A percentile compares a stretch with the other conserved stretches of the same genome.
These are phyloP conservation scores for Medicago lupulina DNA, from an alignment of 306 rosid genomes.

Conservation along the genomic window DNA sequence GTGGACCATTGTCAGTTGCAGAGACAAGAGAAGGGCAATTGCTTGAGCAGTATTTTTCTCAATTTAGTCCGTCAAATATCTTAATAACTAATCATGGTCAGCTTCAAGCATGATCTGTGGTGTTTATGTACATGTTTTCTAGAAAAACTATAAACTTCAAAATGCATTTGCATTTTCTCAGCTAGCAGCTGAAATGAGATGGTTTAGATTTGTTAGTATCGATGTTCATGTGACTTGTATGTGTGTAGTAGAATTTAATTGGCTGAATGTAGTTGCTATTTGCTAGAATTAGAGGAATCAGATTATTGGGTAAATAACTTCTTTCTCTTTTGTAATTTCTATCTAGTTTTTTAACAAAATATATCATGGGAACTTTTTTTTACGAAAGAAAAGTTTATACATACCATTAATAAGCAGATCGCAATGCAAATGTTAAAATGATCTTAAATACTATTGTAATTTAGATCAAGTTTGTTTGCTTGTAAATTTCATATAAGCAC, in stretches of 20 bases:
- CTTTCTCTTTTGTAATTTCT: too few relatives aligned
- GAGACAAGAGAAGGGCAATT: conserved; percentile 40
- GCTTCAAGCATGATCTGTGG: background rate
- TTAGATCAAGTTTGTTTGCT: too few relatives aligned
- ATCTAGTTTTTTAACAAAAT: too few relatives aligned
- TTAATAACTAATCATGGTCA: conserved; percentile 23
- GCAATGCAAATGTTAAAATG: too few relatives aligned
- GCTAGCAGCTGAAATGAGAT: conserved; percentile 15
- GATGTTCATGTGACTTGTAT: background rate
- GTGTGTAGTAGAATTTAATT: background rate
- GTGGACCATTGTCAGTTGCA: conserved; percentile 31
- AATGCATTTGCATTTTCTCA: conserved; percentile 12
- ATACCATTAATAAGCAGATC: too few relatives aligned
- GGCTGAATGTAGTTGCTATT: background rate
- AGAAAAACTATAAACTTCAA: too few relatives aligned
- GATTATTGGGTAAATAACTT: too few relatives aligned
- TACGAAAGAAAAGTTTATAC: too few relatives aligned
- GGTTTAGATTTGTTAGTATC: background rate
- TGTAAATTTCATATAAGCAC: too few relatives aligned
- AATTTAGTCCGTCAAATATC: conserved; percentile 21
- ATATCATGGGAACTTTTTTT: too few relatives aligned
- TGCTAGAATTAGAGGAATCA: too few relatives aligned
- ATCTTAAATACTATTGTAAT: too few relatives aligned
- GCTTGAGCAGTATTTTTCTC: conserved; percentile 50
- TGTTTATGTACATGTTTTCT: background rate